phyloP scores from a whole-genome alignment of 805 yeast genomes.

The Wickerhamiella alocasiicola region DNA sequence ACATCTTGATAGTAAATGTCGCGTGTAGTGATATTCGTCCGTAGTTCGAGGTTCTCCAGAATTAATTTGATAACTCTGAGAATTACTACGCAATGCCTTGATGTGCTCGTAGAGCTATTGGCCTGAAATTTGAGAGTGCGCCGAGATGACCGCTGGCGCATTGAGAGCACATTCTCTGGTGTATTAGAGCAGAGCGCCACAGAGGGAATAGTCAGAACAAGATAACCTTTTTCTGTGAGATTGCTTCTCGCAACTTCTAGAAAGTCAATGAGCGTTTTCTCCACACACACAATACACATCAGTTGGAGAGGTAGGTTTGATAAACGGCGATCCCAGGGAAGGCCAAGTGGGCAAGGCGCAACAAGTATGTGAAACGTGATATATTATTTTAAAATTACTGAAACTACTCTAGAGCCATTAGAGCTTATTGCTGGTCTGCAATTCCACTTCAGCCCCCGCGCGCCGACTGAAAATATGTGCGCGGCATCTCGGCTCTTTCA shows the following conservation, averaged over 20 bases:
- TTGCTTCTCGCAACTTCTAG: neutral
- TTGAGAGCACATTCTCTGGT: neutral
- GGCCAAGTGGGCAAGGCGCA: no score
- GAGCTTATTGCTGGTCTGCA: no score
- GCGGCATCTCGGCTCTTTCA: no score
- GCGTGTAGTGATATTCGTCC: conserved; percentile 32
- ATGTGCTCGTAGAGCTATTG: neutral
- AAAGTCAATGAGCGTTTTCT: neutral
- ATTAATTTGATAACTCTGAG: conserved; percentile 11
- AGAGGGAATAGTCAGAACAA: neutral
- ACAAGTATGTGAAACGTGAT: no score
- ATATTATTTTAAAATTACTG: no score
- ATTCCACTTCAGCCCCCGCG: no score
- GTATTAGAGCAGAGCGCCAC: neutral
- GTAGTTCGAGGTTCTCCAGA: conserved; percentile 14
- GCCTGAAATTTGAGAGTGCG: neutral
- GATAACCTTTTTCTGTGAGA: neutral
- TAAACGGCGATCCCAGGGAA: no score
- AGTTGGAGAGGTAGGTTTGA: no score
- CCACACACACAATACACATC: conserved; percentile 7
- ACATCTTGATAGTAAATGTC: conserved; percentile 52
- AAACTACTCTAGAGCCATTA: no score
- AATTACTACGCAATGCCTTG: neutral
- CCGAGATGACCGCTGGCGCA: neutral
- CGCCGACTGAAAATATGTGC: no score